Evolutionary conservation across 1,139 yeast species (phyloP).

Genomic region (Arxiozyma telluris): DNA sequence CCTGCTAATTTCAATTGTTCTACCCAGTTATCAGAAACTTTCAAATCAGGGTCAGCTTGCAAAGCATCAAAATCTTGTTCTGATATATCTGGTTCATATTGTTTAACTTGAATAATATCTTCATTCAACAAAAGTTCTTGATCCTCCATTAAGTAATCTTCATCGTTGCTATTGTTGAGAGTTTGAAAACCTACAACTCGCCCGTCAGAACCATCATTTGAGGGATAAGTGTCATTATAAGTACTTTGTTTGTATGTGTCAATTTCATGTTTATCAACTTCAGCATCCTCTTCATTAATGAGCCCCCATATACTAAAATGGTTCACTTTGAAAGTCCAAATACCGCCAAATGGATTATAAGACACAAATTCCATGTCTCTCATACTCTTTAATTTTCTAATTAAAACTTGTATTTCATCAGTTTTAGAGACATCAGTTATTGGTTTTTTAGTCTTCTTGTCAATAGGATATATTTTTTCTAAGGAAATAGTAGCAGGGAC

Average conservation of each 20-base stretch:
- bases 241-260: conserved; percentile 8
- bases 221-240: conserved; percentile 3
- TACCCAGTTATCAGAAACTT: conserved; percentile 54
- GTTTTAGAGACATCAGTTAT: conserved; percentile 37
- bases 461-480: conserved; percentile 53
- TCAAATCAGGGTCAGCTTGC: conserved; percentile 36
- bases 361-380: conserved; percentile 73
- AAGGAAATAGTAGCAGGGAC: conserved; percentile 78
- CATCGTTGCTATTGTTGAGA: background rate
- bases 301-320: conserved; percentile 96
- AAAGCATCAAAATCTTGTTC: conserved; percentile 38
- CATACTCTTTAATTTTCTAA: conserved; percentile 42
- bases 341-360: conserved; percentile 66
- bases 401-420: conserved; percentile 37
- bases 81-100: conserved; percentile 53
- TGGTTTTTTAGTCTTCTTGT: conserved; percentile 30
- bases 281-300: conserved; percentile 56
- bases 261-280: conserved; percentile 38
- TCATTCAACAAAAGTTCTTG: conserved; percentile 8
- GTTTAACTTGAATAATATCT: conserved; percentile 47
- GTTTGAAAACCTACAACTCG: background rate
- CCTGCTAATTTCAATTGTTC: conserved; percentile 52
- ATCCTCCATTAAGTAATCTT: background rate
- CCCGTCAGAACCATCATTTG: background rate
- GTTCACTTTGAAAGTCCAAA: conserved; percentile 75